These are phyloP conservation scores for Morella rubra DNA, from an alignment of 306 rosid species.

Conservation along the genomic window DNA sequence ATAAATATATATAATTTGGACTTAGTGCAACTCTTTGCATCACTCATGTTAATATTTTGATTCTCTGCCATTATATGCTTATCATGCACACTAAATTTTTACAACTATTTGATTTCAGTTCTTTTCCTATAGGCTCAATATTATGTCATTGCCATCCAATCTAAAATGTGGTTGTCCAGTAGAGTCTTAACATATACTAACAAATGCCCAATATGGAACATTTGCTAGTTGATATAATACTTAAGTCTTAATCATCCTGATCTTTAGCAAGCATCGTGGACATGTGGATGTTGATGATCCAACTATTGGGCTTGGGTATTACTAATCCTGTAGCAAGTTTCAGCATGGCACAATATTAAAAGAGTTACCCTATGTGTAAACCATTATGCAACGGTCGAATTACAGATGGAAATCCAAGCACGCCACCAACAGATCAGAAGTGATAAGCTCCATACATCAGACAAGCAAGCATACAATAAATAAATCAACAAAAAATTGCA, in stretches of 20 bases:
- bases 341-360: too few species aligned
- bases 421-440: neutral
- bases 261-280: neutral
- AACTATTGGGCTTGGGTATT: neutral
- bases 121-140: too few species aligned
- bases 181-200: too few species aligned
- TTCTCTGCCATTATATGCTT: too few species aligned
- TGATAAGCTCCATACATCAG: conserved; percentile 16
- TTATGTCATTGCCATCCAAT: too few species aligned
- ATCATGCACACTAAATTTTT: too few species aligned
- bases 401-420: neutral
- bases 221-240: neutral
- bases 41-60: too few species aligned
- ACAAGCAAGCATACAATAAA: neutral
- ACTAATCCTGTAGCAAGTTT: too few species aligned
- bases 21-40: too few species aligned
- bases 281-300: neutral
- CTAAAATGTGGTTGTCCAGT: neutral
- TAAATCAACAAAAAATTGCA: neutral
- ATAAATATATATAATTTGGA: too few species aligned
- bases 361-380: neutral
- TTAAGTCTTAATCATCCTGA: neutral
- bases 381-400: neutral
- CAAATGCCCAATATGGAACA: neutral
- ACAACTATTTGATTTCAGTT: too few species aligned